Conservation (phyloP, 441 rosid genomes). For the Euphorbia neoarborescens region DNA sequence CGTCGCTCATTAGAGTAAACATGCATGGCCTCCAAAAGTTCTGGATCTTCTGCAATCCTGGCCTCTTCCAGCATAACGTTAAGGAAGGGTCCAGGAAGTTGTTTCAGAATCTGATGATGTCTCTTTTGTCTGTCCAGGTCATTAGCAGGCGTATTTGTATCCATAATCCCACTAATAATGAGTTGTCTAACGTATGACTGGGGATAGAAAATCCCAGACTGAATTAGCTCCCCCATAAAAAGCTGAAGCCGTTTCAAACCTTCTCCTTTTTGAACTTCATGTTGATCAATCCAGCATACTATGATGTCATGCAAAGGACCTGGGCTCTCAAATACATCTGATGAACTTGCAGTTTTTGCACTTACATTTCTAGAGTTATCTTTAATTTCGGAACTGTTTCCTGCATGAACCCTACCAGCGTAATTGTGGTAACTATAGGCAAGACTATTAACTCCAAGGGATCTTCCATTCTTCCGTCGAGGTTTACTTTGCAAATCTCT, state of each 20-base stretch:
- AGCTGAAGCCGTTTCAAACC: conserved; percentile 75
- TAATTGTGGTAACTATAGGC: conserved; percentile 31
- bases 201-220: conserved; percentile 79
- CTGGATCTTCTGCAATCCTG: conserved; percentile 51
- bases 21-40: conserved; percentile 53
- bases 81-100: conserved; percentile 66
- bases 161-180: conserved; percentile 81
- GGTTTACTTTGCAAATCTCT: conserved; percentile 46
- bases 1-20: conserved; percentile 78
- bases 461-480: conserved; percentile 36
- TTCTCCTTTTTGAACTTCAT: conserved; percentile 67
- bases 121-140: conserved; percentile 58
- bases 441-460: conserved; percentile 30
- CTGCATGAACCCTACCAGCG: conserved; percentile 28
- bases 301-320: conserved; percentile 89
- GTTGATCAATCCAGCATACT: conserved; percentile 99
- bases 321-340: conserved; percentile 78
- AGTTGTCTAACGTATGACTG: conserved; percentile 93
- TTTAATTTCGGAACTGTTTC: conserved; percentile 31
- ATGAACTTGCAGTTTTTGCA: conserved; percentile 21
- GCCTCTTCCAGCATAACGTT: conserved; percentile 61
- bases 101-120: conserved; percentile 75
- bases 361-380: conserved; percentile 21
- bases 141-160: conserved; percentile 37
- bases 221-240: conserved; percentile 68